Evolutionary conservation across 2,329 filamentous ascomycete species (phyloP).

Genomic region (Hypoxylon sp.): DNA sequence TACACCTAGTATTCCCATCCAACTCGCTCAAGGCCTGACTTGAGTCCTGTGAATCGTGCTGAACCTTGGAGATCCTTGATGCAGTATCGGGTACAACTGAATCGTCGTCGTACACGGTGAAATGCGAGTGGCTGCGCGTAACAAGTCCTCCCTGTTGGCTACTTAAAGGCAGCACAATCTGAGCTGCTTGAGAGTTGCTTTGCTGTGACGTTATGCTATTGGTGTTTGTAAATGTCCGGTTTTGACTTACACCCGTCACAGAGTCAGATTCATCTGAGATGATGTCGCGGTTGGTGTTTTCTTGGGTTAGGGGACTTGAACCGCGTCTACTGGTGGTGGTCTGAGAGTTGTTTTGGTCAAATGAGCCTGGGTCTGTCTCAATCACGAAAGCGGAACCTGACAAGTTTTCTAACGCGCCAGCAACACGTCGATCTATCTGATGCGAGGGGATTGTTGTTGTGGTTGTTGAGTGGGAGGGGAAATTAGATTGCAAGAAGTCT

Average conservation of each 20-base stretch:
- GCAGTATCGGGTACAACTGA: constrained; percentile 38
- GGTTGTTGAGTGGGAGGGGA: constrained; percentile 21
- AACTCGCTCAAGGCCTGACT: constrained; percentile 50
- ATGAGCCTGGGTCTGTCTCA: constrained; percentile 11
- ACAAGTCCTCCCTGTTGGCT: constrained; percentile 42
- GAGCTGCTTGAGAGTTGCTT: constrained; percentile 51
- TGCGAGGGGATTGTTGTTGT: constrained; percentile 51
- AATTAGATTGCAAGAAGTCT: constrained; percentile 3
- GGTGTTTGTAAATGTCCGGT: constrained; percentile 27
- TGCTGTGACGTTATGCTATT: constrained; percentile 23
- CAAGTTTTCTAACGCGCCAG: constrained; percentile 20
- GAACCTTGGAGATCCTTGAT: constrained; percentile 10
- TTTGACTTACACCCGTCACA: constrained; percentile 33
- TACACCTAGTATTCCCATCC: constrained; percentile 49
- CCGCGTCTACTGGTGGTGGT: constrained; percentile 4
- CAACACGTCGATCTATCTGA: constrained; percentile 46
- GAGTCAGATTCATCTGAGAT: constrained; percentile 18
- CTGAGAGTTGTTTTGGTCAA: constrained; percentile 25
- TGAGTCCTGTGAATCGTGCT: constrained; percentile 41
- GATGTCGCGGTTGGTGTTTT: constrained; percentile 22
- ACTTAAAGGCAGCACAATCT: constrained; percentile 48
- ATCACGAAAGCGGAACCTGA: constrained; percentile 28
- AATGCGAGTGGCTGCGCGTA: constrained; percentile 44
- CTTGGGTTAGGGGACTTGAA: constrained; percentile 28
- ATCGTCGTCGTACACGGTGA: constrained; percentile 48